Conservation (phyloP, 345 rosid genomes). For the Pelargonium nanum region DNA sequence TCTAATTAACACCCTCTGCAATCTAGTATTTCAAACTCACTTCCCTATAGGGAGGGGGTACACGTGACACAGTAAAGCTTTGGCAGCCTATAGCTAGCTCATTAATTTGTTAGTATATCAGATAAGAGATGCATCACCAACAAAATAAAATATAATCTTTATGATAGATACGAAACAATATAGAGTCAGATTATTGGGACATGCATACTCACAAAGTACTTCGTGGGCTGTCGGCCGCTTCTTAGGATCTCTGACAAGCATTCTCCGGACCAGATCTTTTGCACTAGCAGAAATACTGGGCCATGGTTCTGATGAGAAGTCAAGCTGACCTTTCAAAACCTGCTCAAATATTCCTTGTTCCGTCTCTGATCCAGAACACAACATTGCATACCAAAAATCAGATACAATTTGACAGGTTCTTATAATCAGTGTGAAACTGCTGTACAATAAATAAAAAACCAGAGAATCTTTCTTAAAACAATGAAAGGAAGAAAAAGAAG, state of each 20-base stretch:
- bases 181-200: not conserved
- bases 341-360: constrained; percentile 97
- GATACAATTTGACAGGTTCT: not conserved
- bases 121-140: not conserved
- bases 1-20: no score
- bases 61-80: not conserved
- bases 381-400: constrained; percentile 9
- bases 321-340: constrained; percentile 85
- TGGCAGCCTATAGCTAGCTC: not conserved
- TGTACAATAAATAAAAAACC: no score
- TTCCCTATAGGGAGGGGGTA: not conserved
- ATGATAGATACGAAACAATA: not conserved
- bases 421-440: not conserved
- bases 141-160: not conserved
- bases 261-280: constrained; percentile 74
- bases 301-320: constrained; percentile 93
- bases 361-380: constrained; percentile 47
- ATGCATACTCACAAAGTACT: constrained; percentile 68
- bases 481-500: not conserved
- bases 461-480: not conserved
- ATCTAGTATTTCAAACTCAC: not conserved
- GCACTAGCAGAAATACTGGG: constrained; percentile 81
- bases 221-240: constrained; percentile 75
- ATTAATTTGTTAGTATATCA: not conserved
- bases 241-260: constrained; percentile 77